Conservation (phyloP, 2,329 filamentous ascomycete species). For the Penicillium sclerotigenum region DNA sequence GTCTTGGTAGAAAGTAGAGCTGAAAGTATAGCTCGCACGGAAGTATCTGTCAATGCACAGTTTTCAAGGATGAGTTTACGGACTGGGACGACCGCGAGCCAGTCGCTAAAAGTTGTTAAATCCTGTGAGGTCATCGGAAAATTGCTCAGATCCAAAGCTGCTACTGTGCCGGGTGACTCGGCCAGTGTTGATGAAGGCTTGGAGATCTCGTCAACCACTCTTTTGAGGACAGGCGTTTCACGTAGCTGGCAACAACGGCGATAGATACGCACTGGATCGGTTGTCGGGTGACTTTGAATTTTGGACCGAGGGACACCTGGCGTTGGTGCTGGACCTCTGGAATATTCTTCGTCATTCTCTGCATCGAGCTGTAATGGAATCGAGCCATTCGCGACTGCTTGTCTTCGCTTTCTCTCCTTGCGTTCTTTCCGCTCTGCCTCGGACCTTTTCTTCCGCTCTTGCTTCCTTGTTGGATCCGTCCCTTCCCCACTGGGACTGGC, state of each 20-base stretch:
- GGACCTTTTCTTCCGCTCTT: constrained; percentile 93
- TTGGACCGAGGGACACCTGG: constrained; percentile 42
- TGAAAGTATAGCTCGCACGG: constrained; percentile 78
- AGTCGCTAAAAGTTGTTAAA: constrained; percentile 84
- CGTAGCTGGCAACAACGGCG: constrained; percentile 89
- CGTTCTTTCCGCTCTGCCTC: constrained; percentile 90
- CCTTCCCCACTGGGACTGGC: constrained; percentile 27
- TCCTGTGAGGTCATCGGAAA: constrained; percentile 82
- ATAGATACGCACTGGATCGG: constrained; percentile 89
- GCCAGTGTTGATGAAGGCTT: constrained; percentile 64
- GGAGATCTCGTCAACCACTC: constrained; percentile 82
- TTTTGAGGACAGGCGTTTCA: constrained; percentile 87
- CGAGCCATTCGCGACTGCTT: constrained; percentile 82
- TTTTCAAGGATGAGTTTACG: constrained; percentile 83
- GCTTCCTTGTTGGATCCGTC: constrained; percentile 64
- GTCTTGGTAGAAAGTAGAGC: constrained; percentile 77
- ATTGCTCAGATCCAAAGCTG: constrained; percentile 77
- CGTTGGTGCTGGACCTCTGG: constrained; percentile 30
- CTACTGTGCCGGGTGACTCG: constrained; percentile 69
- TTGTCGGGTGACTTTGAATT: constrained; percentile 70
- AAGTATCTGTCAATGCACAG: constrained; percentile 81
- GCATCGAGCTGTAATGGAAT: constrained; percentile 79
- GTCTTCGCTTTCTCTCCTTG: constrained; percentile 80
- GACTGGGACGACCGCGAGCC: constrained; percentile 87
- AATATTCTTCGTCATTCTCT: constrained; percentile 61